Evolutionary conservation across 192 early-diverging fungal genomes (phyloP), one percentile per base, ranked within the genome.

Genomic region (Mortierella alpina): DNA sequence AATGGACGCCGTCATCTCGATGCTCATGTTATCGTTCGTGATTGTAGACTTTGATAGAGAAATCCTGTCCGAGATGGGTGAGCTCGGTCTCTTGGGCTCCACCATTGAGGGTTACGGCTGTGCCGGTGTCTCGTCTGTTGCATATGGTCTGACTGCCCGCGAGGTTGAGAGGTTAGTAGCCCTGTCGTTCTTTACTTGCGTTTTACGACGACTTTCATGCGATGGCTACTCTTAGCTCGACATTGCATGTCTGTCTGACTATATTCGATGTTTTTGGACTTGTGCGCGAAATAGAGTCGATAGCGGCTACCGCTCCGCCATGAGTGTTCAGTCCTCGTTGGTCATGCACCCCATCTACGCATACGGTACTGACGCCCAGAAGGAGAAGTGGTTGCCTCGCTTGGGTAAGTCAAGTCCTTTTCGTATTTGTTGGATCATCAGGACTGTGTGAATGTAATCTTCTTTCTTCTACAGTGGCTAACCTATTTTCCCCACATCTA

Each of bases 341-440:
- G 97, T 99, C 22, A 99, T 99, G 97, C 93, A 97, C 65, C 96
- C 97, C 52, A 98, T 99, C 66, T 89, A 99, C 82, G 95, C 94
- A 65, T 98, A 96, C 84, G 97, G 97, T 51, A 94, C 94, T 4
- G 90, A 92, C 47, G 92, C 81, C 47, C 96, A 97, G 76, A 92
- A 94, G 68, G 85, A 96, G 73, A 99, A 96, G 84, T 99, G 95
- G 75, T 84, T 99, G 63, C 96, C 96, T 5, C 73, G 87, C 15
- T 88, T 99, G 59, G 93, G 92, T 94, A 86, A 50, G 80, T 67
- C 55, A 51, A 46, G 23, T 50, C n/a, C 44, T 48, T 64, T 6
- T 40, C 48, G 22, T 31, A 48, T 41, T 8, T 57, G 55, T 8
- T 57, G 55, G 10, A 42, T 52, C 12, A 11, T 0, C 7, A 61